Evolutionary conservation across 352 stramenopile genomes (phyloP).

Genomic region (Albugo candida): DNA sequence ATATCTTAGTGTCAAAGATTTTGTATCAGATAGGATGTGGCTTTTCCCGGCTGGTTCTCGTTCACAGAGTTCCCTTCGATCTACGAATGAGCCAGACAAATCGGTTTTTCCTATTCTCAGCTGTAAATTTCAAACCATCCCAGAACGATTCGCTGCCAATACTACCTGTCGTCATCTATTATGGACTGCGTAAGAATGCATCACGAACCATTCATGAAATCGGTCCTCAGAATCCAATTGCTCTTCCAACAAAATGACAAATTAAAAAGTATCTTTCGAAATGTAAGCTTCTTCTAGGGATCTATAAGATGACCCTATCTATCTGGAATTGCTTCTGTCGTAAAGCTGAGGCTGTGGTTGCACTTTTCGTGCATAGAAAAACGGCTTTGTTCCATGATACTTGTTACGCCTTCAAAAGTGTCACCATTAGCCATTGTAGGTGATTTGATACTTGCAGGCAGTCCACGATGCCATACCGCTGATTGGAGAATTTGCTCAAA

Average conservation of each 20-base stretch:
- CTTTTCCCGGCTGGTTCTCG: no score
- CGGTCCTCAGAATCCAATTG: slow-evolving; percentile 52
- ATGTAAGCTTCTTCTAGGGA: slow-evolving; percentile 76
- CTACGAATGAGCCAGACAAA: background rate
- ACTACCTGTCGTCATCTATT: background rate
- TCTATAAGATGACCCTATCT: slow-evolving; percentile 70
- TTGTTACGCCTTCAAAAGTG: slow-evolving; percentile 39
- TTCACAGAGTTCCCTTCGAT: no score
- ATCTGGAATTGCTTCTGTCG: slow-evolving; percentile 78
- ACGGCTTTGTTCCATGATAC: slow-evolving; percentile 8
- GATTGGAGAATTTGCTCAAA: slow-evolving; percentile 27
- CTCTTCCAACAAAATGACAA: slow-evolving; percentile 50
- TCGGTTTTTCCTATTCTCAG: no score
- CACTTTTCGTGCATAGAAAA: slow-evolving; percentile 15
- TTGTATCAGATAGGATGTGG: background rate
- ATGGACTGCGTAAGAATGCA: background rate
- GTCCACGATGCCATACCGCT: background rate
- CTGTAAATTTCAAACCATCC: no score
- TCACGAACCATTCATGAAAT: slow-evolving; percentile 10
- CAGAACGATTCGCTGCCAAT: background rate
- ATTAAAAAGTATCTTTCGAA: slow-evolving; percentile 62
- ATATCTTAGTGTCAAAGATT: background rate
- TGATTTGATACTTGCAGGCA: slow-evolving; percentile 7
- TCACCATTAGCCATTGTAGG: slow-evolving; percentile 40
- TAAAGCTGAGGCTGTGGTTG: slow-evolving; percentile 27